Conservation (phyloP, 441 rosid species). For the Raphanus hybrid region DNA sequence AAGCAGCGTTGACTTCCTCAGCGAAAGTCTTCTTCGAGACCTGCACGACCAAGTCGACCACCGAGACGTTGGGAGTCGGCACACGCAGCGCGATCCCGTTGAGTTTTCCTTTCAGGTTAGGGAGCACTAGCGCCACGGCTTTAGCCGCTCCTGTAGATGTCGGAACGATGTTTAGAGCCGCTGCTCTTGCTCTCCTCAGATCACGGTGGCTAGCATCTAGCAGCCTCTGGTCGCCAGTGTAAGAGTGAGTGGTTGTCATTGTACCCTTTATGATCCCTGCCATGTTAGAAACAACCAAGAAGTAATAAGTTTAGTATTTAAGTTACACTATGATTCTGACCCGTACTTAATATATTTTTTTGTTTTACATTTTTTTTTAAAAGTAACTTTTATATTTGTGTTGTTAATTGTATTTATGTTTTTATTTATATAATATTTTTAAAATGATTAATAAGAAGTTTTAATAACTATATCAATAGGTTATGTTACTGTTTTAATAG, state of each 20-base stretch:
- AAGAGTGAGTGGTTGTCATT: conserved; percentile 89
- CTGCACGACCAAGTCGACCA: conserved; percentile 80
- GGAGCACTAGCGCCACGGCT: conserved; percentile 87
- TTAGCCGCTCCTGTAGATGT: conserved; percentile 88
- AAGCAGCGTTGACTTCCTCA: conserved; percentile 77
- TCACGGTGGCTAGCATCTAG: conserved; percentile 90
- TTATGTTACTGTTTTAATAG: too few relatives aligned
- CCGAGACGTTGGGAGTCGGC: conserved; percentile 86
- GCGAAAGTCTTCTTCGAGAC: conserved; percentile 81
- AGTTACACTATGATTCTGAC: background rate
- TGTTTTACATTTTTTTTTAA: too few relatives aligned
- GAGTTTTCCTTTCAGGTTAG: conserved; percentile 75
- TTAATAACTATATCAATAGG: too few relatives aligned
- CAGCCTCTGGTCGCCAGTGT: conserved; percentile 89
- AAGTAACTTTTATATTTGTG: too few relatives aligned
- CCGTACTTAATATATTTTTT: too few relatives aligned
- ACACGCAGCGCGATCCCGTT: conserved; percentile 84
- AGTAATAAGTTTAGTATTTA: background rate
- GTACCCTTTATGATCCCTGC: conserved; percentile 93
- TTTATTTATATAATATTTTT: too few relatives aligned
- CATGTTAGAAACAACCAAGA: conserved; percentile 6
- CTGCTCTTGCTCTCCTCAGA: conserved; percentile 86
- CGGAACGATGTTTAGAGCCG: conserved; percentile 79
- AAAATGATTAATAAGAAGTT: too few relatives aligned
- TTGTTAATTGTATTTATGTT: too few relatives aligned